Evolutionary conservation across 768 basidiomycete genomes (phyloP).

Genomic region (Calocera viscosa): DNA sequence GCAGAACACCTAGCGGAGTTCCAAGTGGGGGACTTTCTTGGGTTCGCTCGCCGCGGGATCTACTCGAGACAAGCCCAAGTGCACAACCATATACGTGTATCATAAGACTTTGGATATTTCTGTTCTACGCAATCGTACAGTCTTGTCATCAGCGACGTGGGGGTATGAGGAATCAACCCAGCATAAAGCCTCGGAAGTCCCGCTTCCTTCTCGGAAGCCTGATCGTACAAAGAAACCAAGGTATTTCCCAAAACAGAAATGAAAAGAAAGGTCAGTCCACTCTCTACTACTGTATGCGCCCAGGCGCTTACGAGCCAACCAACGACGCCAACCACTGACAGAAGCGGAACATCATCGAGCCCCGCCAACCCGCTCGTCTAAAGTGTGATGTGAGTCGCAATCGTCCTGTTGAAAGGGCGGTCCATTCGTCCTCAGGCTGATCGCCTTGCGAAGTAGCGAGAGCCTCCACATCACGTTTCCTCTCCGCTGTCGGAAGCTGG

Average conservation of each 20-base stretch:
- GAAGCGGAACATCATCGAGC: background rate
- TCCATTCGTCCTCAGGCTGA: background rate
- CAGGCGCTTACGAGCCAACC: background rate
- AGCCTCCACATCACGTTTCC: conserved; percentile 6
- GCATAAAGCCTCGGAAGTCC: background rate
- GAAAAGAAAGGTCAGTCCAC: background rate
- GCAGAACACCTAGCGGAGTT: background rate
- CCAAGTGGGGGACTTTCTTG: background rate
- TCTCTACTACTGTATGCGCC: background rate
- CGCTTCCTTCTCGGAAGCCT: background rate
- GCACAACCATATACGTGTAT: background rate
- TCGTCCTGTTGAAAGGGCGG: background rate
- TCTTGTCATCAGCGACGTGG: background rate
- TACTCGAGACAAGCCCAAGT: background rate
- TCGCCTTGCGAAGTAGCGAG: background rate
- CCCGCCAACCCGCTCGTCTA: background rate
- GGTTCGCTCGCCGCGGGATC: background rate
- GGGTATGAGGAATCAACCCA: conserved; percentile 4
- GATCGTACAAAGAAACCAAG: background rate
- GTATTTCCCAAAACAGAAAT: conserved; percentile 4
- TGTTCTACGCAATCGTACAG: background rate
- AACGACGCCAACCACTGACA: background rate
- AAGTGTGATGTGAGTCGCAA: background rate
- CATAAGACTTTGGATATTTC: conserved; percentile 1
- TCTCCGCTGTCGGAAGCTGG: background rate